Evolutionary conservation across 495 filamentous ascomycete genomes (phyloP).

Genomic region (Aspergillus conjunctus): DNA sequence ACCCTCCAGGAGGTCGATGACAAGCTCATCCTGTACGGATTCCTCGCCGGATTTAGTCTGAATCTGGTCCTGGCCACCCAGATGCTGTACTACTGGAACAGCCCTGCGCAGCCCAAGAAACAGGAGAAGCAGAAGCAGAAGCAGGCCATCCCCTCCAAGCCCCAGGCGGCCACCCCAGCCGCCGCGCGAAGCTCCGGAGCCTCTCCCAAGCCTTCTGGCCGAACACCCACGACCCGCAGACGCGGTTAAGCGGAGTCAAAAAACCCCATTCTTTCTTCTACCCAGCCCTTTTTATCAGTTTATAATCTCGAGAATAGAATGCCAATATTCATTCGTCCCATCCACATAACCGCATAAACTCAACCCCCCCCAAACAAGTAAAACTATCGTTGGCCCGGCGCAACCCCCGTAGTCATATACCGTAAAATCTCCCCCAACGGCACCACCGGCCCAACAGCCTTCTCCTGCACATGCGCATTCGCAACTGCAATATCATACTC

Average conservation of each 20-base stretch:
- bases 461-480: conserved; percentile 26
- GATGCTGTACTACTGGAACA: conserved; percentile 98
- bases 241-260: conserved; percentile 43
- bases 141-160: conserved; percentile 29
- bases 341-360: neutral
- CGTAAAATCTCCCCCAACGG: conserved; percentile 55
- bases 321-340: neutral
- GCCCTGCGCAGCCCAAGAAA: conserved; percentile 47
- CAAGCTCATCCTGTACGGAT: conserved; percentile 90
- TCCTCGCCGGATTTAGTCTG: conserved; percentile 82
- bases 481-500: conserved; percentile 47
- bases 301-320: neutral
- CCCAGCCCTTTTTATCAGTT: conserved; percentile 2
- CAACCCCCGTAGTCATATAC: conserved; percentile 56
- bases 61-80: conserved; percentile 85
- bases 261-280: conserved; percentile 10
- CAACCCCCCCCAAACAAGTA: neutral
- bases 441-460: conserved; percentile 39
- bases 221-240: conserved; percentile 51
- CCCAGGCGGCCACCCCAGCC: conserved; percentile 37
- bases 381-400: conserved; percentile 29
- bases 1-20: conserved; percentile 96
- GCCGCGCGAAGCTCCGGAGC: conserved; percentile 34
- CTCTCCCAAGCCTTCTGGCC: conserved; percentile 32
- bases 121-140: conserved; percentile 38